Evolutionary conservation across 176 grass and related monocot genomes (phyloP).

Genomic region (Cocos nucifera): DNA sequence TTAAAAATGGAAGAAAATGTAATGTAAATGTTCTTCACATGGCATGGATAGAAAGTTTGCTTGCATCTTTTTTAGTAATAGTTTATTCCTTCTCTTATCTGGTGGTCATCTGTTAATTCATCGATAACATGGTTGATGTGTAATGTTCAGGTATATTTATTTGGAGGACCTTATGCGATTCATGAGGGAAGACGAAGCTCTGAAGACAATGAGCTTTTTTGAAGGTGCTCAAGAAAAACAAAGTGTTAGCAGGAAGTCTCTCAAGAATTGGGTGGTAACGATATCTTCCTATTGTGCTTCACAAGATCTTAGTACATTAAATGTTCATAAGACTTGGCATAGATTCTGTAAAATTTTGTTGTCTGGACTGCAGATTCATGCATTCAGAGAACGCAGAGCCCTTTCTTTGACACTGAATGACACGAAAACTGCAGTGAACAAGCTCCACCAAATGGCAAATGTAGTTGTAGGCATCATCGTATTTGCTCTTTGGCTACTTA

Average conservation of each 20-base stretch:
- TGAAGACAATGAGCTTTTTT: constrained; percentile 60
- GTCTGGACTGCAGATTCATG: constrained; percentile 39
- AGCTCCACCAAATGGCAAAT: constrained; percentile 47
- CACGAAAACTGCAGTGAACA: constrained; percentile 63
- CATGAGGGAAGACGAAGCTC: constrained; percentile 62
- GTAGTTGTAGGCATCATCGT: constrained; percentile 35
- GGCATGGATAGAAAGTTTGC: no score
- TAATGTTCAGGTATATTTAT: constrained; percentile 59
- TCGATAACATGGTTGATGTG: no score
- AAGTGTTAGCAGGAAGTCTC: constrained; percentile 57
- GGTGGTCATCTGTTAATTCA: no score
- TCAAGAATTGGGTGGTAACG: constrained; percentile 97
- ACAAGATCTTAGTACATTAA: not conserved
- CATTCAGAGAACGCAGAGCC: constrained; percentile 59
- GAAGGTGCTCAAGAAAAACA: constrained; percentile 67
- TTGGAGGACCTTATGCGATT: constrained; percentile 64
- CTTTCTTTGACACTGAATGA: constrained; percentile 58
- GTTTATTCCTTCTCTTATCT: no score
- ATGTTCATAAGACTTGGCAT: no score
- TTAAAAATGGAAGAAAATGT: no score
- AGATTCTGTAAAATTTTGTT: not conserved
- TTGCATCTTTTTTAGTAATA: no score
- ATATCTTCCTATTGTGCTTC: not conserved
- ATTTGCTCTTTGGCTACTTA: constrained; percentile 48
- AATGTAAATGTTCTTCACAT: no score